A percentile compares a stretch with the other conserved stretches of the same genome.
Evolutionary conservation across 495 filamentous ascomycete genomes (phyloP).

Genomic region (Penicillium flavigenum): DNA sequence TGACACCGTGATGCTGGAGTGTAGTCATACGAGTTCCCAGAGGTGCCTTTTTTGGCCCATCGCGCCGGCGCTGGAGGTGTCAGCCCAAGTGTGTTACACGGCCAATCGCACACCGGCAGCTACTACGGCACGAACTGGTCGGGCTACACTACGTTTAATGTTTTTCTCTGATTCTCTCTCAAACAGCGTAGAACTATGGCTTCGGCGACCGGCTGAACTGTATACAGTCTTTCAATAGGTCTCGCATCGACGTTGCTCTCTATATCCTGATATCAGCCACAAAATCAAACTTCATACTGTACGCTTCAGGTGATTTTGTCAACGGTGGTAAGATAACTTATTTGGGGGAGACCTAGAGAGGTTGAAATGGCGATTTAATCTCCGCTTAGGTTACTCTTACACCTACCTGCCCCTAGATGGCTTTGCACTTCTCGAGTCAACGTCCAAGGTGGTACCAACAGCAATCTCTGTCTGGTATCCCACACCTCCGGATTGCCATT

Average conservation of each 20-base stretch:
- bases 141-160: conserved; percentile 48
- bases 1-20: conserved; percentile 19
- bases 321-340: no score
- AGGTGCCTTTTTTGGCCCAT: conserved; percentile 31
- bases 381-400: no score
- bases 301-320: no score
- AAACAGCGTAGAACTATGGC: conserved; percentile 45
- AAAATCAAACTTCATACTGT: conserved; percentile 12
- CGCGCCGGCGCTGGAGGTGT: conserved; percentile 42
- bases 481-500: conserved; percentile 37
- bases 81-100: conserved; percentile 49
- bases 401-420: no score
- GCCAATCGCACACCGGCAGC: conserved; percentile 40
- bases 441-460: not conserved
- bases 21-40: conserved; percentile 30
- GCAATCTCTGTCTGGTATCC: conserved; percentile 18
- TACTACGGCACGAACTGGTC: conserved; percentile 49
- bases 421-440: not conserved
- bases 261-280: conserved; percentile 30
- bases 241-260: conserved; percentile 45
- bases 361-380: no score
- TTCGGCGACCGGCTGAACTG: conserved; percentile 42
- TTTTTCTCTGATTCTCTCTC: conserved; percentile 42
- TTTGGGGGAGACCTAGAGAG: no score
- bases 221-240: conserved; percentile 38